phyloP scores from a whole-genome alignment of 495 filamentous ascomycete species.

The Hypoxylon fragiforme region DNA sequence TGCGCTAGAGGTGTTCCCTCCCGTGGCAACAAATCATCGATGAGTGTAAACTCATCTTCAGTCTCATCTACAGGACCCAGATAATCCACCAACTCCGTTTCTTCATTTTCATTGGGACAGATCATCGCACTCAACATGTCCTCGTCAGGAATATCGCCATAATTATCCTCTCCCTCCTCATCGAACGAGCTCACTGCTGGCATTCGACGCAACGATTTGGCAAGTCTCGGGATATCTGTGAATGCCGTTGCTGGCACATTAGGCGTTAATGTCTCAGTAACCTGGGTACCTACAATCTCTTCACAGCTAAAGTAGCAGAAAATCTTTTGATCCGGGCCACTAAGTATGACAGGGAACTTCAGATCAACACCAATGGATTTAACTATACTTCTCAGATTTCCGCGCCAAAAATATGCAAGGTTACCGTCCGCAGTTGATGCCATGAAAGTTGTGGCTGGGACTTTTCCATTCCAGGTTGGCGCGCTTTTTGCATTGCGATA shows the following conservation, averaged over 20 bases:
- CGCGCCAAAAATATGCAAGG: slow-evolving; percentile 77
- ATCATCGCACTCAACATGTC: slow-evolving; percentile 32
- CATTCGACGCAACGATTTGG: slow-evolving; percentile 9
- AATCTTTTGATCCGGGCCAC: slow-evolving; percentile 59
- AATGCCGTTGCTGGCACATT: slow-evolving; percentile 63
- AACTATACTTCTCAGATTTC: slow-evolving; percentile 67
- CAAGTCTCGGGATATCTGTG: too few species aligned
- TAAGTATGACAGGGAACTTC: slow-evolving; percentile 62
- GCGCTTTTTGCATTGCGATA: slow-evolving; percentile 71
- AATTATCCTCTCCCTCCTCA: slow-evolving; percentile 31
- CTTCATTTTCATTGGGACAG: slow-evolving; percentile 3
- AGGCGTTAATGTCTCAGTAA: slow-evolving; percentile 63
- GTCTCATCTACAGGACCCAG: slow-evolving; percentile 56
- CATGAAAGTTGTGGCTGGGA: slow-evolving; percentile 72
- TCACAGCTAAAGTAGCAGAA: slow-evolving; percentile 83
- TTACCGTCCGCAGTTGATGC: slow-evolving; percentile 75
- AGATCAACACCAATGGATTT: slow-evolving; percentile 58
- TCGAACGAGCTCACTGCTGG: not conserved
- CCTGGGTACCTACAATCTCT: slow-evolving; percentile 82
- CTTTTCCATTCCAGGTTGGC: slow-evolving; percentile 60
- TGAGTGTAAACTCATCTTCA: slow-evolving; percentile 28
- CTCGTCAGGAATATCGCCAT: slow-evolving; percentile 38
- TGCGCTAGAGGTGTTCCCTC: not conserved
- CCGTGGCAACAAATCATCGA: slow-evolving; percentile 19
- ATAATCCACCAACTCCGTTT: slow-evolving; percentile 47